Base-by-base conservation (phyloP, 1,284 basidiomycete genomes). In the Puccinia sorghi region DNA sequence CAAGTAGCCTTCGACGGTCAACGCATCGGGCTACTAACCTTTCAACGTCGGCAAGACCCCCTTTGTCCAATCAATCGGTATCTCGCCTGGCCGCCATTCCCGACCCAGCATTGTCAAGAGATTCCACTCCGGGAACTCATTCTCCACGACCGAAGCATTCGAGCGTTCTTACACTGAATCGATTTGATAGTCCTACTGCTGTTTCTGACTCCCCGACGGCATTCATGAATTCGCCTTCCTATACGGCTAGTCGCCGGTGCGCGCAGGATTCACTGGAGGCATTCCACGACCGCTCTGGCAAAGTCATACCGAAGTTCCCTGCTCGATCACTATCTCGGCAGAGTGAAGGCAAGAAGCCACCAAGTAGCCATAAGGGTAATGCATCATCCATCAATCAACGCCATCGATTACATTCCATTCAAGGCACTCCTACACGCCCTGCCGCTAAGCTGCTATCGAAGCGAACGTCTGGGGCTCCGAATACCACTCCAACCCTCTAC, bases 371-470 rank as follows among this genome's bases (percentile, higher is more conserved):
- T 25, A 73, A 11, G 15, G 61, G 22, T 32, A 73, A 57, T 37
- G 3, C 27, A 61, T 27, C 54, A 73, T 43, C 41, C 20, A 27
- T 25, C 8, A 46, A 37, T 27, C 52, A 61, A 15, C 69, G 69
- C 22, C 69, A 54, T 22, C 69, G 69, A 2, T 56, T 71, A 41
- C 54, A 71, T 43, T 71, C 69, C 15, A 71, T 71, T 25, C 69
- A 71, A 41, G 52, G 50, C n/a, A 71, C 69, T n/a, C 69, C 69
- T 37, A 52, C 27, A 11, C 48, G 69, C 41, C 69, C 69, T 71
- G 37, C 69, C 27, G 37, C 69, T 25, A 71, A 71, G 50, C 50
- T 41, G 20, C 39, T 57, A n/a, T 20, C 56, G 8, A 76, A 48
- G 15, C 63, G 61, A 54, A 67, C 64, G 15, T 63, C 52, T 25